These are phyloP conservation scores for Cyberlindnera mississippiensis DNA, from an alignment of 805 yeast genomes.

Conservation along the genomic window DNA sequence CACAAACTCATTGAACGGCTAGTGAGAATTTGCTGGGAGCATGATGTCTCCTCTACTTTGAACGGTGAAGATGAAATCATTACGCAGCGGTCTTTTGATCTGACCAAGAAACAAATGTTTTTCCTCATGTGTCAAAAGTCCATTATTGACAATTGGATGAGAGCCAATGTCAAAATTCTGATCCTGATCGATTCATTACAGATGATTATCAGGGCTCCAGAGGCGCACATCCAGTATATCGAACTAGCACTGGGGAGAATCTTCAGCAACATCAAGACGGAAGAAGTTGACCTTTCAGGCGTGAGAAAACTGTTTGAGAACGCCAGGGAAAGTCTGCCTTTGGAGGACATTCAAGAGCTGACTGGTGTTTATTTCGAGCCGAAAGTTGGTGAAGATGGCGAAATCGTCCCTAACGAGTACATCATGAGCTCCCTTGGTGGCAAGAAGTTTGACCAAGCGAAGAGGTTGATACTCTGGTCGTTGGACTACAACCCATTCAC, in stretches of 20 bases:
- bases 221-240: constrained; percentile 24
- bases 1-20: constrained; percentile 6
- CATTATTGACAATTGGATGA: constrained; percentile 24
- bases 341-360: constrained; percentile 23
- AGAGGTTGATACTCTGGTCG: constrained; percentile 26
- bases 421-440: constrained; percentile 20
- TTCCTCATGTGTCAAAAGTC: constrained; percentile 19
- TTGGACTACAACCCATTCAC: constrained; percentile 25
- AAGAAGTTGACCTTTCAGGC: constrained; percentile 16
- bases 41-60: constrained; percentile 9
- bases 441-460: constrained; percentile 20
- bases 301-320: constrained; percentile 12
- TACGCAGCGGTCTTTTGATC: constrained; percentile 18
- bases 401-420: constrained; percentile 7
- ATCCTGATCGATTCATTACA: constrained; percentile 18
- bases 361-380: constrained; percentile 24
- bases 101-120: constrained; percentile 21
- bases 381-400: constrained; percentile 5
- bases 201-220: constrained; percentile 23
- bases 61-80: constrained; percentile 19
- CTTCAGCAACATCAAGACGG: constrained; percentile 13
- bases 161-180: constrained; percentile 25
- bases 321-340: constrained; percentile 14
- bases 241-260: constrained; percentile 22
- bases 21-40: constrained; percentile 18